Evolutionary conservation across 306 rosid genomes (phyloP).

Genomic region (Ceratonia siliqua): DNA sequence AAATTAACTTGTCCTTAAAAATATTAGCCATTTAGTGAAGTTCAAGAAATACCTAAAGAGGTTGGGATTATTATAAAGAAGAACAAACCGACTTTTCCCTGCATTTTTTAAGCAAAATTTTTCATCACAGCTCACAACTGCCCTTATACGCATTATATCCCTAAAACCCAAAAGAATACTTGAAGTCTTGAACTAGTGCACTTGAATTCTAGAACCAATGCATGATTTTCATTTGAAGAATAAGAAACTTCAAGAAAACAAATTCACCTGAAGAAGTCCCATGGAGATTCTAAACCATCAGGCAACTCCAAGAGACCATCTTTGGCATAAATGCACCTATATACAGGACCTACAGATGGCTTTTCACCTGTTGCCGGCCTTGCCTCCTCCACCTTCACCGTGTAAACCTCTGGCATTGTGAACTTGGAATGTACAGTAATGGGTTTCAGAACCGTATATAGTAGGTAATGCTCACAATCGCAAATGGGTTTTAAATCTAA

Average conservation of each 20-base stretch:
- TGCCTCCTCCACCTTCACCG: constrained; percentile 71
- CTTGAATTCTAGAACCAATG: neutral
- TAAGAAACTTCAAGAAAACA: neutral
- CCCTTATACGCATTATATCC: neutral
- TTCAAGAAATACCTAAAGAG: neutral
- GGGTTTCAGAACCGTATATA: neutral
- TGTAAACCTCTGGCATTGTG: constrained; percentile 48
- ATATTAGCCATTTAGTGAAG: neutral
- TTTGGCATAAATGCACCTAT: constrained; percentile 81
- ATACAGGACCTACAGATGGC: constrained; percentile 83
- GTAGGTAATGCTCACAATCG: neutral
- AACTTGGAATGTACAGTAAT: constrained; percentile 22
- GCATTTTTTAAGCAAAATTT: neutral
- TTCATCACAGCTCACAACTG: neutral
- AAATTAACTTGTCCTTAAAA: neutral
- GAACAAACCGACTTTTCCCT: neutral
- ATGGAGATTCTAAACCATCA: constrained; percentile 64
- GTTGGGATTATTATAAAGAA: too few species aligned
- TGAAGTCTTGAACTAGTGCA: neutral
- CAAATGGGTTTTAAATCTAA: neutral
- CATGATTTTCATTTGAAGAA: neutral
- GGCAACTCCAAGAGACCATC: constrained; percentile 69
- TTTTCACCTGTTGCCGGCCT: constrained; percentile 40
- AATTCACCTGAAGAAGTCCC: constrained; percentile 84
- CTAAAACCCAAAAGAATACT: neutral